Evolutionary conservation across 1,284 basidiomycete species (phyloP).

Genomic region (Cutaneotrichosporon sp.): DNA sequence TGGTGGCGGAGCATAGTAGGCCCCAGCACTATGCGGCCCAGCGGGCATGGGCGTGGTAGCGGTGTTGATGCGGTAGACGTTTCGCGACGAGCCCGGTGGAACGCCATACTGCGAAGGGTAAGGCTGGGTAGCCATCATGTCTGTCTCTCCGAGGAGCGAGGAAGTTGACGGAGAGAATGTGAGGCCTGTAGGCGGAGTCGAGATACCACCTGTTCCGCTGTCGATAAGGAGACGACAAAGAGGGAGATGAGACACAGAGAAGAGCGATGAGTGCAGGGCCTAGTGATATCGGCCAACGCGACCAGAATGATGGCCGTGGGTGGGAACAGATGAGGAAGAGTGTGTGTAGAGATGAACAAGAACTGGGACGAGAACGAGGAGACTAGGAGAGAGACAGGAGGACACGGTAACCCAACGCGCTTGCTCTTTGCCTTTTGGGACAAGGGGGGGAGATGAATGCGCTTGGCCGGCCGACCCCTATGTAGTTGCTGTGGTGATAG

Average conservation of each 20-base stretch:
- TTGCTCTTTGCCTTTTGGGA: too few species aligned
- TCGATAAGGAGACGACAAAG: too few species aligned
- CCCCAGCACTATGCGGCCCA: background rate
- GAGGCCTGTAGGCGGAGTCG: background rate
- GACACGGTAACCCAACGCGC: too few species aligned
- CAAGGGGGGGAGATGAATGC: too few species aligned
- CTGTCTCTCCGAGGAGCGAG: background rate
- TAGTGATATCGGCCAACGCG: too few species aligned
- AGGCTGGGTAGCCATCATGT: conserved; percentile 16
- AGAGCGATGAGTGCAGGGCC: too few species aligned
- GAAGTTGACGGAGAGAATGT: background rate
- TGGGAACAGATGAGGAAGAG: too few species aligned
- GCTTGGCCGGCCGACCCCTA: background rate
- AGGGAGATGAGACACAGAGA: too few species aligned
- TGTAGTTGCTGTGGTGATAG: background rate
- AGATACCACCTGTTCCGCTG: background rate
- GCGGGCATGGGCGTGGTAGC: background rate
- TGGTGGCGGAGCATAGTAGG: background rate
- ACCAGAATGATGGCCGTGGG: too few species aligned
- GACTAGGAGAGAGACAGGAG: too few species aligned
- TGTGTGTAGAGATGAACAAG: too few species aligned
- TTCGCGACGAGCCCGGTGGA: conserved; percentile 9
- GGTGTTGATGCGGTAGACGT: conserved; percentile 8
- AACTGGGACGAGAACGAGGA: too few species aligned
- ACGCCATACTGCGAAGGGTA: conserved; percentile 11